Evolutionary conservation across 257 asterid species (phyloP), one percentile per base, ranked within the genome.

Genomic region (Scutellaria galericulata): DNA sequence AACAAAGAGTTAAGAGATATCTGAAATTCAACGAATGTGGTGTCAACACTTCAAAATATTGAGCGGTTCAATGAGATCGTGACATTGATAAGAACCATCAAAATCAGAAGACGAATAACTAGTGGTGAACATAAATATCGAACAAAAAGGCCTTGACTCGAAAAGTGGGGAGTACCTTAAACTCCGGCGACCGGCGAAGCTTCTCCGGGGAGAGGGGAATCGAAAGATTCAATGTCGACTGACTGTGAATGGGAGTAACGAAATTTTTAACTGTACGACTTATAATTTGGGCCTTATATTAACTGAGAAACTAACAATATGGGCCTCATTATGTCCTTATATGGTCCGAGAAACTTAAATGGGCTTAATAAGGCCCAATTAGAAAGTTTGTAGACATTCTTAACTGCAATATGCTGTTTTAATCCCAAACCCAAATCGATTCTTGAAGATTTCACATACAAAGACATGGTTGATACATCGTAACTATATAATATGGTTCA

Each of bases 171-270:
- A 66, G 15, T 68, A 83, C 75, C 81, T 45, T 40, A 0, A 5
- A 39, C 27, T 82, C 75, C 84, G 79, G 79, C 56, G 47, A 69
- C 84, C 84, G 76, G 81, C 74, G 75, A 61, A 45, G 67, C 78
- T 70, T 58, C 68, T 65, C 51, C 59, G 75, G 74, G 18, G 27
- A 15, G n/a, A 6, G 55, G 59, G 66, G 63, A 57, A 64, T 61
- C 14, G 83, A 75, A 74, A 64, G 86, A 82, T 84, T 79, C 71
- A 56, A 20, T 9, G 39, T 24, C 27, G 27, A 0, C 27, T 1
- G 27, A 24, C 27, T 9, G 22, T 44, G 10, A 68, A 53, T 62
- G 66, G 51, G 22, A 50, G 27, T 10, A 24, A 8, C 13, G 40
- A 41, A 27, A 41, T 70, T 24, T 45, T 52, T 12, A 11, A 64